Percentiles rank a stretch among this genome's conserved stretches.
phyloP scores from a whole-genome alignment of 2,329 filamentous ascomycete genomes.

The Cladosporium halotolerans region DNA sequence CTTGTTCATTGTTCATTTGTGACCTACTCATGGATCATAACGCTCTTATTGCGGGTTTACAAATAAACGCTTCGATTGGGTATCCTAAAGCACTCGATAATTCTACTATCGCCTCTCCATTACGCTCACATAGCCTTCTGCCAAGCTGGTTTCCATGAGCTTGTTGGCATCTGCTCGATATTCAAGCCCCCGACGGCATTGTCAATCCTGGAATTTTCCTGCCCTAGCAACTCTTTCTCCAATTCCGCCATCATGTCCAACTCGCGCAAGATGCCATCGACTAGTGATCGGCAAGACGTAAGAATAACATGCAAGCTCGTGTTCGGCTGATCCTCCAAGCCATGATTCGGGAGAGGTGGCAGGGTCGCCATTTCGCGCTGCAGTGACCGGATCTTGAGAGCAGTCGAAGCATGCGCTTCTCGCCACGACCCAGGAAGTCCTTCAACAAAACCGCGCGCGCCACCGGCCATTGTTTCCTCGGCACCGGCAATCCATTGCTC shows the following conservation, averaged over 20 bases:
- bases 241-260: constrained; percentile 57
- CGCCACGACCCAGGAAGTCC: constrained; percentile 54
- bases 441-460: constrained; percentile 45
- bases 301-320: constrained; percentile 46
- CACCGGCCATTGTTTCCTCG: constrained; percentile 30
- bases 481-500: constrained; percentile 49
- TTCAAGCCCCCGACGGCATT: not conserved
- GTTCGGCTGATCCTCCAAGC: constrained; percentile 16
- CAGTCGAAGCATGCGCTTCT: constrained; percentile 49
- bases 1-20: no score
- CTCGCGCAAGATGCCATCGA: constrained; percentile 57
- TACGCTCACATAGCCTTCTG: not conserved
- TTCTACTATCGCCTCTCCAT: not conserved
- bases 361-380: constrained; percentile 44
- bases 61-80: constrained; percentile 5
- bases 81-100: constrained; percentile 5
- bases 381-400: constrained; percentile 52
- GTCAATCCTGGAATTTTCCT: constrained; percentile 56
- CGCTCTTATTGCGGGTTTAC: no score
- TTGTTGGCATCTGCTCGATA: not conserved
- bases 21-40: no score
- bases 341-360: constrained; percentile 23
- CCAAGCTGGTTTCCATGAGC: constrained; percentile 3
- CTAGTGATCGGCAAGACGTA: constrained; percentile 42
- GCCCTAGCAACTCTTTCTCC: constrained; percentile 50